Base-by-base conservation (phyloP, 257 asterid genomes). In the Solanum habrochaites region DNA sequence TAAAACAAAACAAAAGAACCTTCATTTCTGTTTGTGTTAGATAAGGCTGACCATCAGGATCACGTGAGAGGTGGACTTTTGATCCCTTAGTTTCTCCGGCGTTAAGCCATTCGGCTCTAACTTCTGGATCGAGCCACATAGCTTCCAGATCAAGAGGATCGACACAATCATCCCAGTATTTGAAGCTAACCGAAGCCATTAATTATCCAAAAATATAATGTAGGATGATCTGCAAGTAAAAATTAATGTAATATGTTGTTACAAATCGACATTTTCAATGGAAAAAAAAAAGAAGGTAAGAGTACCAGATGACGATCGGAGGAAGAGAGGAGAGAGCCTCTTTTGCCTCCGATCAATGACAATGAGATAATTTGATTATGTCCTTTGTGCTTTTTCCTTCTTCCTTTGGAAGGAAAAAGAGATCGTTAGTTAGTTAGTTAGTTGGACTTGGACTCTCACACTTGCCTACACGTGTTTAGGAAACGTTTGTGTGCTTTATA, bases 1-100 rank as follows among this genome's bases (percentile, higher is more conserved):
- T 20, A 35, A 87, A 77, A 37, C 23, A 40, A 29, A 4, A 21
- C 23, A 40, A 29, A 4, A 21, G 35, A 69, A 97, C 99, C 98
- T 93, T 94, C 97, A 97, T 95, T 94, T 97, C 99, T 13, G 96
- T 95, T 86, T 94, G 98, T 58, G 99, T 97, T 86, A 97, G 89
- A 89, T 91, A 97, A 87, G 96, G 95, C 60, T 95, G 98, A 37
- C 99, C 99, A 69, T 97, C 99, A 25, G 96, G 96, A 93, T 97
- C 99, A 58, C 99, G 99, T 20, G 99, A 93, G 82, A 97, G 95
- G 90, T 94, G 98, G 89, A 95, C 94, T 89, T 92, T 94, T 66
- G 95, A 92, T 67, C 96, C 99, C 89, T 67, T 90, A 32, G 95
- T 91, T 92, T 95, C 98, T 86, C 99, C 99, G 80, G 91, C 99